Base-by-base conservation (phyloP, 495 filamentous ascomycete species). In the Aspergillus nidulans region DNA sequence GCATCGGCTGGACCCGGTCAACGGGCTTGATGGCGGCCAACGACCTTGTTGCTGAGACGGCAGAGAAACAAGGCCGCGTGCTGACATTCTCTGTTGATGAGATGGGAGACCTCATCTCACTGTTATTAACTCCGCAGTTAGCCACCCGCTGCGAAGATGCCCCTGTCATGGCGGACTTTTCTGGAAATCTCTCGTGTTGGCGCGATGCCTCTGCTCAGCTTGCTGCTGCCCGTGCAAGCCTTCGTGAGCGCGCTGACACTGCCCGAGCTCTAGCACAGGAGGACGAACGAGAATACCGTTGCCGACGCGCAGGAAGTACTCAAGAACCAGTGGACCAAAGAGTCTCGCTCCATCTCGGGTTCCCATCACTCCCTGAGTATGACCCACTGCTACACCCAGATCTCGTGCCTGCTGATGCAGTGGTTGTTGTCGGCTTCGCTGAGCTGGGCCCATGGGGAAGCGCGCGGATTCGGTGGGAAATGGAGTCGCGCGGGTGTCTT, bases 381-480 rank as follows among this genome's bases (percentile, higher is more conserved):
- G 41, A 24, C 2, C 40, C 40, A 46, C 8, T n/a, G 15, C 18
- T n/a, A 38, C n/a, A 21, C 34, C 40, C 40, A 30, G 40, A n/a
- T n/a, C 25, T 23, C 18, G 30, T 32, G 19, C 40, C 18, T 21
- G 25, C 19, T 6, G 44, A 18, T 25, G 90, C 95, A 6, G 91
- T 97, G 18, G 92, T 97, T 41, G 86, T 97, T 59, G 94, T 92
- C 54, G 92, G 92, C 60, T 97, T 97, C 68, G 81, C 94, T 39
- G 92, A 97, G 68, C 83, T 97, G 55, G 91, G 94, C 9, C 92
- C 92, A 3, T 96, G 91, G 92, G 92, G 92, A 72, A 97, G 96
- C 74, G 88, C 92, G 2, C 84, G 94, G 54, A 96, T 94, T 25
- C 84, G 92, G 30, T 97, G 92, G 92, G 91, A 97, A 72, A 97